phyloP scores from a whole-genome alignment of 148 eudicot genomes.

The Camellia lanceoleosa region DNA sequence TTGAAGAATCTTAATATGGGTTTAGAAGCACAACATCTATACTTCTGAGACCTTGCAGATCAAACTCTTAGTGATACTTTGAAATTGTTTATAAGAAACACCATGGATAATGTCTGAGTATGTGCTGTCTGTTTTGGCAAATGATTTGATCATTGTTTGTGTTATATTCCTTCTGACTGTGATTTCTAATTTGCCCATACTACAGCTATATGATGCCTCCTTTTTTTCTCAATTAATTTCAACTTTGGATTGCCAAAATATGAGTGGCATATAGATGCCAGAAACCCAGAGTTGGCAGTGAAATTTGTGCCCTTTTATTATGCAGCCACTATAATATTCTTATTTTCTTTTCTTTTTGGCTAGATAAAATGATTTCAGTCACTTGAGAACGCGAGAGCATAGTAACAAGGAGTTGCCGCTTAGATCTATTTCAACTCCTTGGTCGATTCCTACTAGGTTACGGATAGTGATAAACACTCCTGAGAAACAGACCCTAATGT shows the following conservation, averaged over 20 bases:
- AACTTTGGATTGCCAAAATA: background rate
- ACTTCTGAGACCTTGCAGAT: slow-evolving; percentile 1
- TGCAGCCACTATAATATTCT: too few species aligned
- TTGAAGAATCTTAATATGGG: background rate
- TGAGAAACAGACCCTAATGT: background rate
- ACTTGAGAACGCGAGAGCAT: too few species aligned
- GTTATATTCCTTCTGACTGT: too few species aligned
- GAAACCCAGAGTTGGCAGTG: slow-evolving; percentile 5
- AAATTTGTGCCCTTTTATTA: too few species aligned
- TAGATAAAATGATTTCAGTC: too few species aligned
- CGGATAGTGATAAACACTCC: too few species aligned
- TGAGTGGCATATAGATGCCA: slow-evolving; percentile 3
- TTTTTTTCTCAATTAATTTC: background rate
- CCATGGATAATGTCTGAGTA: too few species aligned
- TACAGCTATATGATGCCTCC: background rate
- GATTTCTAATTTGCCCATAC: background rate
- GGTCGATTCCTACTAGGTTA: too few species aligned
- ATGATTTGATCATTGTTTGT: background rate
- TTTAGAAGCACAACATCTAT: background rate
- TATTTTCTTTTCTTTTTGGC: too few species aligned
- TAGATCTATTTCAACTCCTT: too few species aligned
- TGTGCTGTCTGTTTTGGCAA: background rate
- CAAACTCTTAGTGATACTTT: background rate
- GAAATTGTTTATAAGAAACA: background rate
- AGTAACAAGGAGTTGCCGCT: too few species aligned